A percentile compares a stretch with the other conserved stretches of the same genome.
These are phyloP conservation scores for Cladosporium sp. DNA, from an alignment of 2,329 filamentous ascomycete species.

Conservation along the genomic window DNA sequence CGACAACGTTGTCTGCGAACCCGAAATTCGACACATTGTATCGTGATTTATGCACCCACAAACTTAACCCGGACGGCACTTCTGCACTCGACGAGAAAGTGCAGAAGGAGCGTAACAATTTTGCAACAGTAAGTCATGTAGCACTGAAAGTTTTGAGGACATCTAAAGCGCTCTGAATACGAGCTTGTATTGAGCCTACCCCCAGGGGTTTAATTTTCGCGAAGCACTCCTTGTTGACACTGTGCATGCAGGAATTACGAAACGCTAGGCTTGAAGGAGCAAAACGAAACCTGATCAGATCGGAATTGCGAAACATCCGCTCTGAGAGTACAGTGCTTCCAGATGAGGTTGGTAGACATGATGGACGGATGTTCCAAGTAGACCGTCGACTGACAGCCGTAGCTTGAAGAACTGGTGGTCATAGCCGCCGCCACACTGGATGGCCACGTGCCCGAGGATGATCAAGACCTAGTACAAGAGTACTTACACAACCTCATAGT, in stretches of 20 bases:
- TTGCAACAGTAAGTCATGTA: slow-evolving; percentile 31
- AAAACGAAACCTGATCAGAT: slow-evolving; percentile 32
- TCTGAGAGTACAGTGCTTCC: slow-evolving; percentile 35
- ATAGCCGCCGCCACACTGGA: slow-evolving; percentile 38
- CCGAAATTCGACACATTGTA: slow-evolving; percentile 44
- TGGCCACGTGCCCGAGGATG: slow-evolving; percentile 32
- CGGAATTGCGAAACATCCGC: slow-evolving; percentile 33
- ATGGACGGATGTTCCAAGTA: neutral
- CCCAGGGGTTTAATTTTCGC: neutral
- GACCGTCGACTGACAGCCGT: neutral
- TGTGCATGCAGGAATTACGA: slow-evolving; percentile 33
- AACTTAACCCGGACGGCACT: slow-evolving; percentile 42
- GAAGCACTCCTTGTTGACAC: neutral
- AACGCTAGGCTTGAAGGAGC: slow-evolving; percentile 32
- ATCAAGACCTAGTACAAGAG: slow-evolving; percentile 36
- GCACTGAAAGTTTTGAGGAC: neutral
- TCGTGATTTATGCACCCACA: slow-evolving; percentile 40
- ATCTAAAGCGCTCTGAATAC: too few relatives aligned
- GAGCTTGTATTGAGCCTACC: neutral
- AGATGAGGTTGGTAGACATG: slow-evolving; percentile 29
- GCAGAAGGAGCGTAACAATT: slow-evolving; percentile 37
- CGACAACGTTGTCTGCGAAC: slow-evolving; percentile 35
- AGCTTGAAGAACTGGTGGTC: slow-evolving; percentile 41
- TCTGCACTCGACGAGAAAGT: slow-evolving; percentile 39
- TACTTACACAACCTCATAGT: slow-evolving; percentile 39